These are phyloP conservation scores for Austroboletus novae-zelandiae DNA, from an alignment of 1,284 basidiomycete species.

Conservation along the genomic window DNA sequence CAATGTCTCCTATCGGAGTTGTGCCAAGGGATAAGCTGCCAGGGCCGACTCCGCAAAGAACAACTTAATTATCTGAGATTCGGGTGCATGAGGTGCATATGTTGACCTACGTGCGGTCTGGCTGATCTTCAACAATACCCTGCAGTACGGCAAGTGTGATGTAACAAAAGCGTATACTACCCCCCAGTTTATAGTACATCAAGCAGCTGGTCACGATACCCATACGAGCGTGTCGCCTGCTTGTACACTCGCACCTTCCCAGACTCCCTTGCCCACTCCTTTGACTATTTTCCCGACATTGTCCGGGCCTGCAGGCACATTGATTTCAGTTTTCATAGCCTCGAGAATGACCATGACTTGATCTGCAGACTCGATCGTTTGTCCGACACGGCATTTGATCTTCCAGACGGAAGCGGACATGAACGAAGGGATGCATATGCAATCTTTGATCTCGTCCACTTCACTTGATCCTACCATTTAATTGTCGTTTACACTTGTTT, in stretches of 20 bases:
- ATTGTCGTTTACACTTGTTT: not conserved
- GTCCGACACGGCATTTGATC: conserved; percentile 45
- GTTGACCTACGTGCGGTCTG: too few relatives aligned
- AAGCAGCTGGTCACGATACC: conserved; percentile 13
- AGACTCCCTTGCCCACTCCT: conserved; percentile 40
- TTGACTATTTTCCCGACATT: conserved; percentile 45
- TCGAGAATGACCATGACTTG: conserved; percentile 59
- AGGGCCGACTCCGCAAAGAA: too few relatives aligned
- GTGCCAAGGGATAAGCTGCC: too few relatives aligned
- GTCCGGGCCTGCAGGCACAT: conserved; percentile 43
- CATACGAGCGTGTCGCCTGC: conserved; percentile 46
- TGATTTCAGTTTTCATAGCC: conserved; percentile 74
- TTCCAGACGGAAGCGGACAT: conserved; percentile 61
- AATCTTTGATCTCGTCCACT: conserved; percentile 23
- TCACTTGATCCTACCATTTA: conserved; percentile 4
- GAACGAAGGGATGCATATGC: conserved; percentile 33
- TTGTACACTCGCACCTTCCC: conserved; percentile 42
- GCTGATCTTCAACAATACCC: too few relatives aligned
- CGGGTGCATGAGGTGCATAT: too few relatives aligned
- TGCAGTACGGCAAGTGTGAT: too few relatives aligned
- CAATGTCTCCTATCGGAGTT: too few relatives aligned
- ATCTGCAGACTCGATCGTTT: conserved; percentile 43
- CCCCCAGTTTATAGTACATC: too few relatives aligned
- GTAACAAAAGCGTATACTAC: too few relatives aligned
- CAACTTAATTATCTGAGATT: too few relatives aligned